These are phyloP conservation scores for Bryoglossum gracile DNA, from an alignment of 495 filamentous ascomycete species.

Conservation along the genomic window DNA sequence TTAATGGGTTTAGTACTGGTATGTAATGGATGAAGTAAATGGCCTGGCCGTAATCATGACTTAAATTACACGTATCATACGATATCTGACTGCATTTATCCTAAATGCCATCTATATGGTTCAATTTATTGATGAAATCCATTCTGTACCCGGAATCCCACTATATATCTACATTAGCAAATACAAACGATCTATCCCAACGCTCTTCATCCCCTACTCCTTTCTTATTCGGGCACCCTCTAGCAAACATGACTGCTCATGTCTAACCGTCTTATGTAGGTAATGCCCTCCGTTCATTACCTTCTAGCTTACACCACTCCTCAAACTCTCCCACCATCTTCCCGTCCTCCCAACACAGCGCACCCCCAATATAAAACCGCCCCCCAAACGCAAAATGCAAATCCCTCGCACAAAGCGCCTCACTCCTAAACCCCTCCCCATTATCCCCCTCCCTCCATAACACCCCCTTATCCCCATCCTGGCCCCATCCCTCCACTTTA, in stretches of 20 bases:
- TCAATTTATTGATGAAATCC: no score
- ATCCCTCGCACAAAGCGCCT: not conserved
- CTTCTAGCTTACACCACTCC: not conserved
- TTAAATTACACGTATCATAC: no score
- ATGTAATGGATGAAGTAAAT: no score
- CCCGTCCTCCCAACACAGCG: slow-evolving; percentile 12
- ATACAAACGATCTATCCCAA: not conserved
- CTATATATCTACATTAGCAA: not conserved
- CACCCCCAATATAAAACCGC: slow-evolving; percentile 6
- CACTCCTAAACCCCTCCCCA: not conserved
- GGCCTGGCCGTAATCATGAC: no score
- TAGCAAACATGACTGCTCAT: not conserved
- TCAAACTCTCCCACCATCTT: not conserved
- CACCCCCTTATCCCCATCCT: no score
- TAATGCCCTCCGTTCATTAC: not conserved
- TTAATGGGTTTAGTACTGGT: no score
- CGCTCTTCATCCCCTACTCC: not conserved
- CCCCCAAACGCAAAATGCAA: slow-evolving; percentile 16
- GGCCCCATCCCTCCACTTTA: not conserved
- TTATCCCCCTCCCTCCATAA: not conserved
- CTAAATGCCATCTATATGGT: no score
- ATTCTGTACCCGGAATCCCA: no score
- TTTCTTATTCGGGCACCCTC: not conserved
- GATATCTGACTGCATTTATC: no score
- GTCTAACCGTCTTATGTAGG: not conserved